Evolutionary conservation across 2,329 filamentous ascomycete species (phyloP).

Genomic region (Beauveria varroae): DNA sequence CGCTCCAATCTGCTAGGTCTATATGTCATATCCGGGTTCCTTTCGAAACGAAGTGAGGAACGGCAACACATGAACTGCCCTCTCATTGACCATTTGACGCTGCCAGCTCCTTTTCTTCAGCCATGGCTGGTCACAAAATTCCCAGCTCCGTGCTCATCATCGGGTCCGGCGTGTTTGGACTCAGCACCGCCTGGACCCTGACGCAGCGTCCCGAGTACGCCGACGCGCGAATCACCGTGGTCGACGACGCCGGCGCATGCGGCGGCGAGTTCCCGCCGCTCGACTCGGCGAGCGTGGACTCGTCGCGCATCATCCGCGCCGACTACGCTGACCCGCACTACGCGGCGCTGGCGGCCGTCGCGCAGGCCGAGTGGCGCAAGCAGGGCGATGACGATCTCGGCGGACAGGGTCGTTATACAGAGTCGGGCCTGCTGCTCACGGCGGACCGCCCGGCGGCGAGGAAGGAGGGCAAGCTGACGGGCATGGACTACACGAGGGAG

Average conservation of each 20-base stretch:
- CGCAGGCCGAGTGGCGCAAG: conserved; percentile 63
- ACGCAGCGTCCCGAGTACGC: conserved; percentile 51
- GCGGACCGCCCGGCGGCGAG: conserved; percentile 36
- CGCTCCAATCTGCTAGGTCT: not conserved
- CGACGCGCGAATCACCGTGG: conserved; percentile 47
- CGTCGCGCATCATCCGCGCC: conserved; percentile 55
- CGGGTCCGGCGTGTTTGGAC: conserved; percentile 60
- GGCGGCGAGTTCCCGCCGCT: conserved; percentile 49
- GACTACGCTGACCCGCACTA: conserved; percentile 83
- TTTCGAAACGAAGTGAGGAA: not conserved
- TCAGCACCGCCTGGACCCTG: conserved; percentile 58
- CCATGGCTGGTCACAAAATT: conserved; percentile 15
- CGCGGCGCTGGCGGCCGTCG: conserved; percentile 61
- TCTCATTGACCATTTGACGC: not conserved
- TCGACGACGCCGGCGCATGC: conserved; percentile 42
- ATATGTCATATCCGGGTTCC: not conserved
- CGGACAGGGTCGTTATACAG: conserved; percentile 58
- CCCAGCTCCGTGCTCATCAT: conserved; percentile 56
- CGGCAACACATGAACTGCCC: not conserved
- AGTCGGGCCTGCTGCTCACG: conserved; percentile 61
- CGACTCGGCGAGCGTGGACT: conserved; percentile 55
- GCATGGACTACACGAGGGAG: conserved; percentile 50
- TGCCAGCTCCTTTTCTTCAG: not conserved
- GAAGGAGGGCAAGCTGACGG: conserved; percentile 30
- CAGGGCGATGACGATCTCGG: conserved; percentile 48